Percentiles rank a stretch among this genome's conserved stretches.
Evolutionary conservation across 129 eudicot genomes (phyloP).

Genomic region (Pulicaria dysenterica): DNA sequence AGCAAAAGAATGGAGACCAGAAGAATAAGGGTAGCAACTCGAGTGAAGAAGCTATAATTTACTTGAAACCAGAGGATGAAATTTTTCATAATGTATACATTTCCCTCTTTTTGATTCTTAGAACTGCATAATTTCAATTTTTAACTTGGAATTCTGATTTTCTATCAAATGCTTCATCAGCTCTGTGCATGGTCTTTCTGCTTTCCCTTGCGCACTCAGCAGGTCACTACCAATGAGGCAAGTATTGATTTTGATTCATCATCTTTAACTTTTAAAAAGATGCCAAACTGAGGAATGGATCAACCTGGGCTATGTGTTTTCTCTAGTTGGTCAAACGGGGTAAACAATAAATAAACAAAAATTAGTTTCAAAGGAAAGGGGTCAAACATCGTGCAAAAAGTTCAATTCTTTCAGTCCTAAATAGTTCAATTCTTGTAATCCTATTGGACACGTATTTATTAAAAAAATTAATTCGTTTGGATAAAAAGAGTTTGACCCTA

Average conservation of each 20-base stretch:
- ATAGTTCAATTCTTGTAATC: no score
- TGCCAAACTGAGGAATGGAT: no score
- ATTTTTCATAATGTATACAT: conserved; percentile 62
- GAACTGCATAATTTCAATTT: background rate
- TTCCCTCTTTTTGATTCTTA: background rate
- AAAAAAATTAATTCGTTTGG: background rate
- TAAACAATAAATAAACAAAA: no score
- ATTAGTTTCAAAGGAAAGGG: no score
- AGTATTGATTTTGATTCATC: conserved; percentile 20
- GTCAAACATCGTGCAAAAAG: no score
- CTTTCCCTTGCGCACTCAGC: conserved; percentile 61
- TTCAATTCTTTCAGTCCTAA: no score
- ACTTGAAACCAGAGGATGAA: conserved; percentile 79
- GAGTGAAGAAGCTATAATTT: conserved; percentile 64
- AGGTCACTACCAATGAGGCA: conserved; percentile 69
- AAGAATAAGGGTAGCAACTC: conserved; percentile 41
- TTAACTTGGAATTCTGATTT: conserved; percentile 10
- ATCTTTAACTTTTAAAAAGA: conserved; percentile 5
- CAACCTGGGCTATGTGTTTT: no score
- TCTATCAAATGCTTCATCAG: conserved; percentile 47
- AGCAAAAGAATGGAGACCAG: conserved; percentile 56
- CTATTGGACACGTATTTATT: no score
- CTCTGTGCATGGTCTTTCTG: conserved; percentile 80
- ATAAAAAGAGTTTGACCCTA: conserved; percentile 3
- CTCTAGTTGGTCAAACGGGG: no score